Evolutionary conservation across 2,329 filamentous ascomycete genomes (phyloP), one percentile per base, ranked within the genome.

Genomic region (Elsinoe batatas): DNA sequence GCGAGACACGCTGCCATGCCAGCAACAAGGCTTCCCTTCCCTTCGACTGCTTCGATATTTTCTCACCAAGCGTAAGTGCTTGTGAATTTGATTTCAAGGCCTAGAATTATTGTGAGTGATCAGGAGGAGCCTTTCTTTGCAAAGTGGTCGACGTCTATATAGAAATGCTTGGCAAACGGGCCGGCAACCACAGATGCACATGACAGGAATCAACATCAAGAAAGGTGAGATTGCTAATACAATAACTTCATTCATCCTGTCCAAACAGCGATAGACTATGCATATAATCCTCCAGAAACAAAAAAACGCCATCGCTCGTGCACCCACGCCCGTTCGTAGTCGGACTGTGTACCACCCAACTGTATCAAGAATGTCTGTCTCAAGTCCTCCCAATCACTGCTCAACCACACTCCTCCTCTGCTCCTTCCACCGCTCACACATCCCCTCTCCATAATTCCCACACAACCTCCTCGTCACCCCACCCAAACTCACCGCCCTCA

Each of bases 331-430:
- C 47, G 32, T 18, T 51, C 47, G 38, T 51, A 35, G 8, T 37
- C 47, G 47, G 47, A 15, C 47, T 51, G 47, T 51, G 47, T 51
- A 33, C 47, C 47, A 51, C 26, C 30, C 44, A 11, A n/a, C 44
- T 49, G 44, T 33, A 26, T 33, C 30, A 26, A n/a, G 17, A 33
- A 49, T 13, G 6, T 18, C 47, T 51, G 47, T 51, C 17, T 51
- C 47, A 20, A 51, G 6, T 20, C n/a, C 20, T 20, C 4, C 6
- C 35, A 13, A 18, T 18, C 15, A 15, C 32, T 51, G 17, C 15
- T 38, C 18, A 22, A 22, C 18, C n/a, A 26, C 20, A 26, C 18
- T 44, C 18, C 40, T 22, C 32, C 32, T 35, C 32, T 51, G 32
- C 15, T 17, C 47, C 32, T 35, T 33, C 33, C 22, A 3, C 17